Evolutionary conservation across 2,329 filamentous ascomycete species (phyloP).

Genomic region (Raffaelea deltoideospora): DNA sequence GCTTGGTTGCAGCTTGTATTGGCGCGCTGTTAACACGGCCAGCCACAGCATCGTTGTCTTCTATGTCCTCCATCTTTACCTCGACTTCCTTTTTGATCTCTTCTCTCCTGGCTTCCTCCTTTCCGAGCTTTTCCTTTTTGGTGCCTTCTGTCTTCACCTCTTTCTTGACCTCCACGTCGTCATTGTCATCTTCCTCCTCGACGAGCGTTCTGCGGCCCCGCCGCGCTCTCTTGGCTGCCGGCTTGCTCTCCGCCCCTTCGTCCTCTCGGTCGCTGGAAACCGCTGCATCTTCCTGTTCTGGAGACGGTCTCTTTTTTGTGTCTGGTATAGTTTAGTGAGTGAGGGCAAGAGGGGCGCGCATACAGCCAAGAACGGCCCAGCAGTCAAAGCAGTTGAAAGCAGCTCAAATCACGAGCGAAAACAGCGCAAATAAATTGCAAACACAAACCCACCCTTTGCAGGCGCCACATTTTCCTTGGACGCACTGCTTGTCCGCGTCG

Average conservation of each 20-base stretch:
- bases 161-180: background rate
- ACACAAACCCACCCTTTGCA: slow-evolving; percentile 20
- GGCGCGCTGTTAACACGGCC: too few species aligned
- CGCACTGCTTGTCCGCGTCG: slow-evolving; percentile 22
- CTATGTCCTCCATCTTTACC: slow-evolving; percentile 11
- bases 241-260: slow-evolving; percentile 39
- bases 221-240: slow-evolving; percentile 42
- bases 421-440: too few species aligned
- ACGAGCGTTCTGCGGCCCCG: slow-evolving; percentile 29
- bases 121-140: background rate
- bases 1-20: too few species aligned
- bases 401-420: too few species aligned
- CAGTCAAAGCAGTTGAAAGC: too few species aligned
- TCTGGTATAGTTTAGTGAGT: background rate
- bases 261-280: slow-evolving; percentile 12
- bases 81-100: slow-evolving; percentile 21
- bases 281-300: slow-evolving; percentile 1
- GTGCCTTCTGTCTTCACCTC: background rate
- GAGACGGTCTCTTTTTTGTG: slow-evolving; percentile 8
- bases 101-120: slow-evolving; percentile 2
- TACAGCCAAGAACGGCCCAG: too few species aligned
- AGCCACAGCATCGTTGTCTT: background rate
- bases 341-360: too few species aligned
- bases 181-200: slow-evolving; percentile 38
- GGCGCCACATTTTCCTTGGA: slow-evolving; percentile 23